Evolutionary conservation across 106 monocot species (phyloP), one percentile per base, ranked within the genome.

Genomic region (Allium cepa): DNA sequence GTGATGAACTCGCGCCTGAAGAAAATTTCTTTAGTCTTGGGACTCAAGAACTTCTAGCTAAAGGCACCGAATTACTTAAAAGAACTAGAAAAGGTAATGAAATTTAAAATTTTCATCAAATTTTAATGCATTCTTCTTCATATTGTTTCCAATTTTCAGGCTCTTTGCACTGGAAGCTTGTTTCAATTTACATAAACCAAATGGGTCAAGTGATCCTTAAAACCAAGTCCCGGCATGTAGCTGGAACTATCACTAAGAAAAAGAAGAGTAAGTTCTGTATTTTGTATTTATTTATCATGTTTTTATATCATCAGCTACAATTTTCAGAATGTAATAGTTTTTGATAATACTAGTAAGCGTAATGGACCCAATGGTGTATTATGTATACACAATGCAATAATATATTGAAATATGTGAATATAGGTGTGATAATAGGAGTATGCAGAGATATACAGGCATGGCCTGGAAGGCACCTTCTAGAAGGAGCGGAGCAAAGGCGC

Each of bases 201-300:
- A 73, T 76, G 78, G 84, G 84, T 13, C 82, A 86, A 90, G 96
- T 97, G 74, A 85, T 83, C 80, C 77, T 97, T 7, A 97, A 97
- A 79, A 97, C 84, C 80, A 97, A 97, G 80, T 92, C 92, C 67
- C 84, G 77, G 71, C 92, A 97, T 79, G 88, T 92, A 17, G 97
- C 89, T 3, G 87, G 92, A 47, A 87, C 97, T 0, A 87, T 97
- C 55, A 92, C 97, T 9, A 97, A 97, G 82, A 97, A 97, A 82
- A 97, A 97, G 46, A 97, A 97, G 73, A 87, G 97, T 92, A 72
- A 70, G 53, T 36, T 10, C 26, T 53, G 46, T 18, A 10, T 11
- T 45, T 18, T 36, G 36, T 36, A 36, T 36, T 36, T 36, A 36
- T 36, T 36, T 36, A 5, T 36, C 3, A 5, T 36, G 36, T 36